Percentiles rank a stretch among this genome's conserved stretches.
Evolutionary conservation across 164 flowering plant genomes (phyloP).

Genomic region (Nymphaea colorata): DNA sequence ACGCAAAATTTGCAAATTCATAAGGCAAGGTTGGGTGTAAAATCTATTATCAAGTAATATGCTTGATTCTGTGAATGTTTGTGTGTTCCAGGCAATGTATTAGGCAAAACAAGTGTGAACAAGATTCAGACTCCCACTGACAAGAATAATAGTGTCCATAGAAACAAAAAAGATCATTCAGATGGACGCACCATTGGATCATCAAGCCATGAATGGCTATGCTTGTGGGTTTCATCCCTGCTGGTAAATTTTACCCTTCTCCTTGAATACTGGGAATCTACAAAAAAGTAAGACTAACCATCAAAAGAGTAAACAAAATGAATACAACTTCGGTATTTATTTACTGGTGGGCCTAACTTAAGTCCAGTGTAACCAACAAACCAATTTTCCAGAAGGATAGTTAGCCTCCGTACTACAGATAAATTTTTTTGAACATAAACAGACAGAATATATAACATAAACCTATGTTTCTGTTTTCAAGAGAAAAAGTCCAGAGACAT

Average conservation of each 20-base stretch:
- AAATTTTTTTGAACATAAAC: background rate
- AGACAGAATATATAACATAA: background rate
- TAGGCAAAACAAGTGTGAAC: background rate
- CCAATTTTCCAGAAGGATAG: too few relatives aligned
- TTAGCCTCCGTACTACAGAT: background rate
- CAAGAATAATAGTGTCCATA: background rate
- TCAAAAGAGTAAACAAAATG: background rate
- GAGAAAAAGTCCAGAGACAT: too few relatives aligned
- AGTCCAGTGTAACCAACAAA: too few relatives aligned
- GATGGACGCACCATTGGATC: background rate
- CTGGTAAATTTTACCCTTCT: background rate
- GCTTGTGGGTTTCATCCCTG: background rate
- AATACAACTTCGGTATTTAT: background rate
- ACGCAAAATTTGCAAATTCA: background rate
- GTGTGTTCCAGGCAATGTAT: background rate
- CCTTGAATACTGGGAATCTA: background rate
- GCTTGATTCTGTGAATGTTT: background rate
- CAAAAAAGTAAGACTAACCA: background rate
- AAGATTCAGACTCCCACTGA: background rate
- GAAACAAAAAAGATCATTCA: background rate
- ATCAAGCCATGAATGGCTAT: background rate
- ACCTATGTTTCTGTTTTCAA: too few relatives aligned
- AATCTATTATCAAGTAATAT: background rate
- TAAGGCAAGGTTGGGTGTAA: background rate
- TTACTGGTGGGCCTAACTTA: background rate